phyloP scores from a whole-genome alignment of 2,329 filamentous ascomycete genomes.

The Colletotrichum sp. region DNA sequence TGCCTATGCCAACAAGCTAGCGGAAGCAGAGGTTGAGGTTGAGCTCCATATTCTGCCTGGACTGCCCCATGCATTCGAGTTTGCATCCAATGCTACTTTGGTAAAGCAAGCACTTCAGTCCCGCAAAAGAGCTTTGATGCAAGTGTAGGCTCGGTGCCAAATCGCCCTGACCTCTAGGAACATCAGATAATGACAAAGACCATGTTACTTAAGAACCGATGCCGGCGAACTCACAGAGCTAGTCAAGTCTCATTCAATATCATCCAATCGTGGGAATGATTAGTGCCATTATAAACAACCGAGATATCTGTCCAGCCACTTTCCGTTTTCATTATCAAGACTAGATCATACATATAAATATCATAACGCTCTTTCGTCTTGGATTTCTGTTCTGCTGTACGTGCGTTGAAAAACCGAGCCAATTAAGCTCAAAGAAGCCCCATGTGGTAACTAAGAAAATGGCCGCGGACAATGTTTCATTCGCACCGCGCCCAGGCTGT shows the following conservation, averaged over 20 bases:
- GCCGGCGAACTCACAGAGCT: not conserved
- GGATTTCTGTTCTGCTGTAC: rapidly evolving
- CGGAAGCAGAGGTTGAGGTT: constrained; percentile 33
- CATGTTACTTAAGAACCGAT: rapidly evolving
- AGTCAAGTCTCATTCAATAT: rapidly evolving
- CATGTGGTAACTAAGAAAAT: not conserved
- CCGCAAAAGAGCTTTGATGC: constrained; percentile 16
- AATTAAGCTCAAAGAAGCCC: not conserved
- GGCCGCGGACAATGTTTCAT: not conserved
- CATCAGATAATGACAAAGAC: rapidly evolving
- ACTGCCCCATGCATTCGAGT: constrained; percentile 40
- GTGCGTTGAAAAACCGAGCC: not conserved
- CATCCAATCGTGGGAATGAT: not conserved
- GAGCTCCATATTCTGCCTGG: constrained; percentile 46
- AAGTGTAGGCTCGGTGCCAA: not conserved
- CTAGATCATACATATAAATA: rapidly evolving
- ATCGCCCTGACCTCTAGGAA: rapidly evolving
- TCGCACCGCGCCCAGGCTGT: not conserved
- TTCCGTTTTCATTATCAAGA: rapidly evolving
- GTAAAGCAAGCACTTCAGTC: constrained; percentile 25
- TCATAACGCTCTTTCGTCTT: not conserved
- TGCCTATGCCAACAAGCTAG: constrained; percentile 34
- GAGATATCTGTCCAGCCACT: not conserved
- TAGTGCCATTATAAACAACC: rapidly evolving
- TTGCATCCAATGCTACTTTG: not conserved